Percentiles rank a stretch among this genome's conserved stretches.
phyloP scores from a whole-genome alignment of 2,329 filamentous ascomycete species.

The Fusarium multiceps region DNA sequence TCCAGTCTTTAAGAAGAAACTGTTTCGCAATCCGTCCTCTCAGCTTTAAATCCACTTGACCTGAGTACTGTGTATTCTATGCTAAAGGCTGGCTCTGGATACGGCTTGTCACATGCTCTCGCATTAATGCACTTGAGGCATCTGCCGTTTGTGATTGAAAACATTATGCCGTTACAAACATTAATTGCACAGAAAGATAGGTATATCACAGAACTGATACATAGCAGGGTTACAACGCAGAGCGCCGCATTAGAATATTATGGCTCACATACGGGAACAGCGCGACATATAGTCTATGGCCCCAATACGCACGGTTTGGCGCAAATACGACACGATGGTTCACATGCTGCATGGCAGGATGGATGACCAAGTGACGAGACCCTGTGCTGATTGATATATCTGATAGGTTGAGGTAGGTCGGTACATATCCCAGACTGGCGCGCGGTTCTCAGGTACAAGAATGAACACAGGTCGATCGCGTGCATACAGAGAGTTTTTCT shows the following conservation, averaged over 20 bases:
- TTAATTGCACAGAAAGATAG: neutral
- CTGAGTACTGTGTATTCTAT: neutral
- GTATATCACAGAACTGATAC: neutral
- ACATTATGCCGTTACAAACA: neutral
- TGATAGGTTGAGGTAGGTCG: constrained; percentile 12
- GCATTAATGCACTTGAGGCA: constrained; percentile 20
- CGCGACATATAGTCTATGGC: constrained; percentile 22
- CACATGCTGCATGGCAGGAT: neutral
- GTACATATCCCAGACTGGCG: neutral
- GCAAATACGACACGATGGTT: neutral
- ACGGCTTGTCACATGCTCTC: constrained; percentile 29
- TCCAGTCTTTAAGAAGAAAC: neutral
- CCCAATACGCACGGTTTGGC: neutral
- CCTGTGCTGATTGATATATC: constrained; percentile 13
- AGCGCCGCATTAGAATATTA: constrained; percentile 5
- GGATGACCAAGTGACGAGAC: neutral
- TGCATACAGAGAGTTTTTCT: neutral
- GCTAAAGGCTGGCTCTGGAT: neutral
- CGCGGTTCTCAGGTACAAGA: neutral
- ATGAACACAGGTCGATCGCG: neutral
- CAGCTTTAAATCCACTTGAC: neutral
- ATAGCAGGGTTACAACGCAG: constrained; percentile 3
- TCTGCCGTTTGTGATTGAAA: neutral
- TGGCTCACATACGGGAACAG: constrained; percentile 13
- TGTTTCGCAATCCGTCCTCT: neutral